These are phyloP conservation scores for Cornus controversa DNA, from an alignment of 148 eudicot genomes.

Conservation along the genomic window DNA sequence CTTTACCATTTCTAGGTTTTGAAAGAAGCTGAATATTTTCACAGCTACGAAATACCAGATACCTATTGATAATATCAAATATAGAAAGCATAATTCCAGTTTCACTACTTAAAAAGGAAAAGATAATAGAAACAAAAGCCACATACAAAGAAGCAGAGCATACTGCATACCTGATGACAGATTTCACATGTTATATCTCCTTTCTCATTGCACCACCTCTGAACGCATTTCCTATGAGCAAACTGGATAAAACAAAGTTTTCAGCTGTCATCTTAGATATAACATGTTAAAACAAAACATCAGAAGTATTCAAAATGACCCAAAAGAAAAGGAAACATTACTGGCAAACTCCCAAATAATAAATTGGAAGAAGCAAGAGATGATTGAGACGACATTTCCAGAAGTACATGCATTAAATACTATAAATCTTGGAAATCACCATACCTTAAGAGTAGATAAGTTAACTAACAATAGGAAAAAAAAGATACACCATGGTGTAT, in stretches of 20 bases:
- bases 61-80: background rate
- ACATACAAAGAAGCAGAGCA: conserved; percentile 6
- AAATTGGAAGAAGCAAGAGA: background rate
- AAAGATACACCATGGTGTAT: background rate
- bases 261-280: background rate
- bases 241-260: conserved; percentile 37
- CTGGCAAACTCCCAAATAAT: background rate
- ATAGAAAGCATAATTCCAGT: background rate
- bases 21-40: background rate
- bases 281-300: background rate
- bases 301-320: background rate
- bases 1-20: background rate
- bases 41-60: too few species aligned
- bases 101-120: background rate
- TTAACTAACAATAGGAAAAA: background rate
- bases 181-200: conserved; percentile 82
- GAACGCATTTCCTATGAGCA: conserved; percentile 90
- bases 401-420: background rate
- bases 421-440: too few species aligned
- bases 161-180: conserved; percentile 84
- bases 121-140: background rate
- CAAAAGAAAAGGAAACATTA: background rate
- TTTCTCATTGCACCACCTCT: conserved; percentile 86
- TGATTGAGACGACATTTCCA: background rate
- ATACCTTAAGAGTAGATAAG: background rate